phyloP scores from a whole-genome alignment of 225 moss, liverwort and hornwort species.

The Lunularia cruciata region DNA sequence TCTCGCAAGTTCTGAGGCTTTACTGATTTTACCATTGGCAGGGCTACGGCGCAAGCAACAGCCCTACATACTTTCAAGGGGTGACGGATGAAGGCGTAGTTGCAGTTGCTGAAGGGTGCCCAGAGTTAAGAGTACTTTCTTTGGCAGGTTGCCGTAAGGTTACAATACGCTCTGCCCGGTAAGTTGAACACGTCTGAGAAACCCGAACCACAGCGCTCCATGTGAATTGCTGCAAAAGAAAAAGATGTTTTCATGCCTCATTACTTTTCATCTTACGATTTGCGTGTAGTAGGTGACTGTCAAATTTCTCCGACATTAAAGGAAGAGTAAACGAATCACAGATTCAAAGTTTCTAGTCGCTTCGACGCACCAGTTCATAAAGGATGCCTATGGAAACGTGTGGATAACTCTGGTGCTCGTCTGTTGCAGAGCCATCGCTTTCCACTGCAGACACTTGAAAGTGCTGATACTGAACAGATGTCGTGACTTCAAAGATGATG shows the following conservation, averaged over 20 bases:
- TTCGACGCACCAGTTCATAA: too few species aligned
- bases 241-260: too few species aligned
- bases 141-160: conserved; percentile 68
- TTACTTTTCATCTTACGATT: background rate
- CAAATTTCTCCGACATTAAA: too few species aligned
- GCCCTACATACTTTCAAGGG: background rate
- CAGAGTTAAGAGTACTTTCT: conserved; percentile 67
- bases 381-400: too few species aligned
- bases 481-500: conserved; percentile 54
- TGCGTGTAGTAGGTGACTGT: too few species aligned
- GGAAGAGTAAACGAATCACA: too few species aligned
- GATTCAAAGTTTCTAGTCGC: too few species aligned
- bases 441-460: conserved; percentile 74
- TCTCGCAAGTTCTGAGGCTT: background rate
- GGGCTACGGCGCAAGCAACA: conserved; percentile 8
- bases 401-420: too few species aligned
- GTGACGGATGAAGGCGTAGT: conserved; percentile 72
- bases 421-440: conserved; percentile 83
- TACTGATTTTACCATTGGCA: conserved; percentile 23
- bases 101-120: conserved; percentile 78
- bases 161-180: conserved; percentile 63
- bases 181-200: too few species aligned
- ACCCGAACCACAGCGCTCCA: too few species aligned
- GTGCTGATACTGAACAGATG: conserved; percentile 70
- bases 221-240: too few species aligned